These are phyloP conservation scores for Dictyostelium intermedium DNA, from an alignment of 78 protist genomes.

Conservation along the genomic window DNA sequence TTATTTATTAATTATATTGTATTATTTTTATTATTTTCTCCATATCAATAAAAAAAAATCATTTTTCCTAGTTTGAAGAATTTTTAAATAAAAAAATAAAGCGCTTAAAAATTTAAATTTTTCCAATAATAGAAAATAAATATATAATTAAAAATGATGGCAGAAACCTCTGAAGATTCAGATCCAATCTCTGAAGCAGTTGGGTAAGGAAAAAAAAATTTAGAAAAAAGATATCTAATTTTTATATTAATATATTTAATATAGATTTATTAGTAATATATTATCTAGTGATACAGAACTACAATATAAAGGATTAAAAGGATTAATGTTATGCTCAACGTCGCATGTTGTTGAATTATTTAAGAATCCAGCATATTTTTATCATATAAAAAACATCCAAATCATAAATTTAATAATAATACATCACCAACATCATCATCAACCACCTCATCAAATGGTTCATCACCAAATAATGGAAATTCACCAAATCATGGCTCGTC, in stretches of 20 bases:
- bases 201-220: constrained; percentile 29
- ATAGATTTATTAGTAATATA: constrained; percentile 57
- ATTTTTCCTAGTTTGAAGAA: neutral
- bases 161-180: constrained; percentile 49
- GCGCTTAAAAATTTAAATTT: neutral
- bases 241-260: neutral
- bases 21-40: neutral
- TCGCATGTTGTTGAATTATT: constrained; percentile 62
- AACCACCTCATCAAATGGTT: neutral
- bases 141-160: constrained; percentile 37
- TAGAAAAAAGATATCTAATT: neutral
- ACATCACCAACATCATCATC: neutral
- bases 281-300: constrained; percentile 26
- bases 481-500: constrained; percentile 33
- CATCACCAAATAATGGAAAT: neutral
- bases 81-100: neutral
- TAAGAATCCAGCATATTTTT: constrained; percentile 55
- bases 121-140: neutral
- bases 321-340: constrained; percentile 62
- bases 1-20: neutral
- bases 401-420: neutral
- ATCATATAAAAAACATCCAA: constrained; percentile 74
- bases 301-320: constrained; percentile 72
- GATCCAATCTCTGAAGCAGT: constrained; percentile 79
- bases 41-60: neutral